phyloP scores from a whole-genome alignment of 2,329 filamentous ascomycete genomes.

The Exophiala oligosperma region DNA sequence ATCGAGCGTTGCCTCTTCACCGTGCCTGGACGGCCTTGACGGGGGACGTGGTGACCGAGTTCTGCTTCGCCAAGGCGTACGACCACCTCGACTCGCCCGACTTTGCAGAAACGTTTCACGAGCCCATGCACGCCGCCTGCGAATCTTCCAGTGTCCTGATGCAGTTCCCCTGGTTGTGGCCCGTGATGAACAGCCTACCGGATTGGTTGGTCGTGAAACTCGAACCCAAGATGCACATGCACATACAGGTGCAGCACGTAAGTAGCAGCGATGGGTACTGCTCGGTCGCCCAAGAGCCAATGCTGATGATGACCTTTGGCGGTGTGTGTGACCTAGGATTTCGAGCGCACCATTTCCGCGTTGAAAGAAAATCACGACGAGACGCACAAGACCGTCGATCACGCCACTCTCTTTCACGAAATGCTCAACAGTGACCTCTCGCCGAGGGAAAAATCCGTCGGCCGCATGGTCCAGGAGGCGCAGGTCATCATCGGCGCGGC shows the following conservation, averaged over 20 bases:
- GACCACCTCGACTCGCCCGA: slow-evolving; percentile 23
- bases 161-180: slow-evolving; percentile 21
- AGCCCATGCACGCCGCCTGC: slow-evolving; percentile 16
- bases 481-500: slow-evolving; percentile 35
- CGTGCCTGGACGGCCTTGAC: slow-evolving; percentile 39
- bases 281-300: too few species aligned
- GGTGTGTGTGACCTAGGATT: neutral
- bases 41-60: slow-evolving; percentile 49
- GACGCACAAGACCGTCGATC: neutral
- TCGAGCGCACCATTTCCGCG: neutral
- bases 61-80: slow-evolving; percentile 30
- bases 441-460: slow-evolving; percentile 35
- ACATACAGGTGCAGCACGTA: slow-evolving; percentile 12
- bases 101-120: slow-evolving; percentile 21
- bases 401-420: slow-evolving; percentile 34
- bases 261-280: neutral
- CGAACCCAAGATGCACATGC: slow-evolving; percentile 1
- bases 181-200: slow-evolving; percentile 28
- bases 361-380: neutral
- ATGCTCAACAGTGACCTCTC: slow-evolving; percentile 33
- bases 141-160: slow-evolving; percentile 13
- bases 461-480: slow-evolving; percentile 35
- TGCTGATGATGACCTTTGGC: neutral
- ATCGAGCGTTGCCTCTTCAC: slow-evolving; percentile 28
- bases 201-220: slow-evolving; percentile 18